Conservation (phyloP, 2,329 filamentous ascomycete species). For the Magnaporthales sp. region DNA sequence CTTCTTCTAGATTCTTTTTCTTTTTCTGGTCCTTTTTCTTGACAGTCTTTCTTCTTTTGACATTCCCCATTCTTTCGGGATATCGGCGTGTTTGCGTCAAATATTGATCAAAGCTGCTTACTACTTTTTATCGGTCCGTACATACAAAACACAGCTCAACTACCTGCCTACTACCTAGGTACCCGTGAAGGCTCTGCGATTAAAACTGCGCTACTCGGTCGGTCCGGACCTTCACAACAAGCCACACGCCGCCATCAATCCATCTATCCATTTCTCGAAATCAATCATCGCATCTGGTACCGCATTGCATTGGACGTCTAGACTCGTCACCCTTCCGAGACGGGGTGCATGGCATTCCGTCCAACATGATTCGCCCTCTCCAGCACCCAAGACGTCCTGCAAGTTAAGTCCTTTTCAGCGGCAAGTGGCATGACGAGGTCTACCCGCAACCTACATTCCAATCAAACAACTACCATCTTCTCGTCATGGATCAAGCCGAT, state of each 20-base stretch:
- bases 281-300: neutral
- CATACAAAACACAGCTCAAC: neutral
- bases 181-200: neutral
- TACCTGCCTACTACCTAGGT: neutral
- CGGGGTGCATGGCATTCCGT: conserved; percentile 3
- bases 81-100: neutral
- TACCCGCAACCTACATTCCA: neutral
- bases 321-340: neutral
- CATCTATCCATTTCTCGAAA: neutral
- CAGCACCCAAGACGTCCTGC: neutral
- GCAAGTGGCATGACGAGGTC: conserved; percentile 2
- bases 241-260: neutral
- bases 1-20: neutral
- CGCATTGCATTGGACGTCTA: neutral
- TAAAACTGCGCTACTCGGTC: neutral
- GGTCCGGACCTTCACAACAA: neutral
- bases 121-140: neutral
- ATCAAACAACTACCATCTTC: neutral
- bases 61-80: neutral
- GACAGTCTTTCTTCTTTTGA: neutral
- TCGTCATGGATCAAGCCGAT: conserved; percentile 1
- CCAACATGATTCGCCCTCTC: conserved; percentile 2
- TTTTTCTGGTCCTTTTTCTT: neutral
- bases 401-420: neutral
- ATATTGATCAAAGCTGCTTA: neutral